phyloP scores from a whole-genome alignment of 1,284 basidiomycete species.

The Irpex sp. region DNA sequence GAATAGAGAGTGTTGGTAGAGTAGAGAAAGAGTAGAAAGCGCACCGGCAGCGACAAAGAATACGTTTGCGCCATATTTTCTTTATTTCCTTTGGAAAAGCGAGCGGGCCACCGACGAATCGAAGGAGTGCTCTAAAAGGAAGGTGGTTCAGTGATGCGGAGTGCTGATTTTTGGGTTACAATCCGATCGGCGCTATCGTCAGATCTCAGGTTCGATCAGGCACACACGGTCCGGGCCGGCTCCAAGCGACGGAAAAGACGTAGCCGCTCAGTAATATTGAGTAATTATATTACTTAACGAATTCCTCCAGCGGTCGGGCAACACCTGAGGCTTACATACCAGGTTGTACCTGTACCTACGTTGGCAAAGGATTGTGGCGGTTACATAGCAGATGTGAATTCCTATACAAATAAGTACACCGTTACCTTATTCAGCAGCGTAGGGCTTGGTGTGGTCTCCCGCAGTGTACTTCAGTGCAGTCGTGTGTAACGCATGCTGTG shows the following conservation, averaged over 20 bases:
- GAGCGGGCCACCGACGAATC: background rate
- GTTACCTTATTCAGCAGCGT: background rate
- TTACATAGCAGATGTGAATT: background rate
- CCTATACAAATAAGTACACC: background rate
- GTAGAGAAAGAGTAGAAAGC: background rate
- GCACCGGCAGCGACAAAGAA: background rate
- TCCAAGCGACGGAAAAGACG: background rate
- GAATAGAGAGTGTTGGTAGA: too few relatives aligned
- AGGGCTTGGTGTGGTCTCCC: background rate
- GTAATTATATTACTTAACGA: too few relatives aligned
- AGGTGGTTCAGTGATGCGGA: background rate
- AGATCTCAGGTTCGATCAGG: background rate
- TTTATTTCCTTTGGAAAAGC: background rate
- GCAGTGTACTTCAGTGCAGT: background rate
- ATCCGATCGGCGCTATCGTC: background rate
- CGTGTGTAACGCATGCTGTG: background rate
- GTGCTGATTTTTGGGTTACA: background rate
- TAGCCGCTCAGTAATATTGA: too few relatives aligned
- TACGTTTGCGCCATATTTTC: background rate
- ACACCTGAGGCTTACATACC: too few relatives aligned
- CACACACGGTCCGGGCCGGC: background rate
- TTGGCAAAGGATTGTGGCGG: background rate
- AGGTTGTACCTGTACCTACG: background rate
- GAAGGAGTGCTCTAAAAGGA: background rate
- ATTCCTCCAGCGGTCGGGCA: too few relatives aligned